phyloP scores from a whole-genome alignment of 2,329 filamentous ascomycete species.

The Ophiostoma himal-ulmi region DNA sequence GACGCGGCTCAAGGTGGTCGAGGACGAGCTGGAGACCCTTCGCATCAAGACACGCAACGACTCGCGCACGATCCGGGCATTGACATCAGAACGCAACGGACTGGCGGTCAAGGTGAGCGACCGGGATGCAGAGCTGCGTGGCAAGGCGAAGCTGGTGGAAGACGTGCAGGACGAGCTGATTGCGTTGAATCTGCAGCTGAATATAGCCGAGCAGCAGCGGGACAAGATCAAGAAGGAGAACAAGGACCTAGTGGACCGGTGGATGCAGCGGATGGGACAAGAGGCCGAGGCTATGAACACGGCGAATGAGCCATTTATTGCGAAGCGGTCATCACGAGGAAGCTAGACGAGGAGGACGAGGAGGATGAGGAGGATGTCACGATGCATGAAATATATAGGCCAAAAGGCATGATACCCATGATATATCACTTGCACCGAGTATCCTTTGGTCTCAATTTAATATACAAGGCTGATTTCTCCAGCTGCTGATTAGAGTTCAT shows the following conservation, averaged over 20 bases:
- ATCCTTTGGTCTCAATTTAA: background rate
- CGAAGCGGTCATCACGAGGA: conserved; percentile 19
- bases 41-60: conserved; percentile 56
- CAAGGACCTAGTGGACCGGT: conserved; percentile 79
- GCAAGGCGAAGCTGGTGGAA: conserved; percentile 78
- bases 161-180: conserved; percentile 92
- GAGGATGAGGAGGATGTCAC: background rate
- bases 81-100: conserved; percentile 57
- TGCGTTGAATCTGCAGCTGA: conserved; percentile 77
- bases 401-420: conserved; percentile 3
- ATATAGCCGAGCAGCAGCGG: conserved; percentile 71
- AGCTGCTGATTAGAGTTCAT: background rate
- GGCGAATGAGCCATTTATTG: conserved; percentile 45
- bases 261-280: conserved; percentile 80
- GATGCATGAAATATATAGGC: background rate
- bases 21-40: conserved; percentile 56
- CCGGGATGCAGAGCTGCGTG: conserved; percentile 75
- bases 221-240: conserved; percentile 75
- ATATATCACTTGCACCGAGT: background rate
- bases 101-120: conserved; percentile 67
- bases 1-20: conserved; percentile 54
- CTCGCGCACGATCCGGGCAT: conserved; percentile 51
- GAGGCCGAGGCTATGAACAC: conserved; percentile 86
- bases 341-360: background rate
- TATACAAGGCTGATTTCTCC: too few species aligned